These are phyloP conservation scores for Laguncularia racemosa DNA, from an alignment of 345 rosid genomes.

Conservation along the genomic window DNA sequence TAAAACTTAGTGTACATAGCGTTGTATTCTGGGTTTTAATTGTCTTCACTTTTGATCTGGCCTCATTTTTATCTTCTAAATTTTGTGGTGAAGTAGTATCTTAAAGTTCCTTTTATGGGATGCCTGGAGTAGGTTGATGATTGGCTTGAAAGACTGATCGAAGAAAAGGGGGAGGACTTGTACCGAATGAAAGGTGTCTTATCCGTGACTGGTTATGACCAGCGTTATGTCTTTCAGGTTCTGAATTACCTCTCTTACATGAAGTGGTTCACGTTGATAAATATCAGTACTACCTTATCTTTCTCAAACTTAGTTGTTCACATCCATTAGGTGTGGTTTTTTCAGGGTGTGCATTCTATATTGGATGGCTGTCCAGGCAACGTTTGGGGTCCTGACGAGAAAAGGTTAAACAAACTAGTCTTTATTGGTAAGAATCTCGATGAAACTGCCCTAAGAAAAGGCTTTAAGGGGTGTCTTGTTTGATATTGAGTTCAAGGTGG, in stretches of 20 bases:
- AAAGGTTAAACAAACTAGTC: constrained; percentile 57
- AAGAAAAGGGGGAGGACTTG: constrained; percentile 67
- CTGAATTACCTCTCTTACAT: not conserved
- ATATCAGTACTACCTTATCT: not conserved
- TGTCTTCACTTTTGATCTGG: too few relatives aligned
- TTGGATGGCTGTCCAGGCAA: constrained; percentile 56
- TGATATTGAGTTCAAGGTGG: constrained; percentile 8
- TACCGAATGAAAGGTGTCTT: constrained; percentile 70
- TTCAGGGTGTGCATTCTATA: constrained; percentile 55
- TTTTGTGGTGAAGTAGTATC: too few relatives aligned
- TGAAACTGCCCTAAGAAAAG: constrained; percentile 48
- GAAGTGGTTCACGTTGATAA: too few relatives aligned
- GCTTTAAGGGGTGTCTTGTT: constrained; percentile 52
- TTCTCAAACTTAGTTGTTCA: not conserved
- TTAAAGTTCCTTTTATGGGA: not conserved
- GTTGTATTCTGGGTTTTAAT: too few relatives aligned
- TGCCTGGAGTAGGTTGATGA: constrained; percentile 48
- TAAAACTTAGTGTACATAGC: too few relatives aligned
- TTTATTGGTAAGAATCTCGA: constrained; percentile 64
- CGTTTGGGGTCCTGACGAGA: constrained; percentile 53
- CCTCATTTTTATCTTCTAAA: too few relatives aligned
- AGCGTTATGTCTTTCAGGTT: constrained; percentile 66
- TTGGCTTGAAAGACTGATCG: constrained; percentile 64
- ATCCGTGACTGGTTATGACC: constrained; percentile 34
- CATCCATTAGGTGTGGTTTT: not conserved